Base-by-base conservation (phyloP, 164 flowering plant genomes). In the Aristolochia contorta region DNA sequence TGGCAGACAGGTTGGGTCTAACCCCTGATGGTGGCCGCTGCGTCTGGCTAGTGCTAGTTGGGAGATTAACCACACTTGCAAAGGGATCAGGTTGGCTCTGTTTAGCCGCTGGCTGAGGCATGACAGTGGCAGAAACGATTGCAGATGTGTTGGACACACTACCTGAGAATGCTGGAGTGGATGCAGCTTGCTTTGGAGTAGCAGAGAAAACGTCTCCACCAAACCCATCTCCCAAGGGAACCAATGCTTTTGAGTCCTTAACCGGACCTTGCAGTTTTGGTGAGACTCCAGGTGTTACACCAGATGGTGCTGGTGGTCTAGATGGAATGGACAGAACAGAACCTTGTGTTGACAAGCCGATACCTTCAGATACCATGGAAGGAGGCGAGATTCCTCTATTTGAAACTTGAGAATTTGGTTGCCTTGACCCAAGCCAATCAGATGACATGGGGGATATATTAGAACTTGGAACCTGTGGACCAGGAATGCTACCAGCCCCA, bases 191-290 rank as follows among this genome's bases (percentile, higher is more conserved):
- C 61, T 79, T 84, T 22, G 76, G 72, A 22, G 59, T 67, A 24
- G 79, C 86, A 52, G 93, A 83, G 65, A 89, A 87, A 37, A 77
- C 66, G 67, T 84, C 92, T 57, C 77, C 80, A 47, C 89, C 93
- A 75, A 84, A 71, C 7, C 92, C 95, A 79, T 87, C 86, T 65
- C 89, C 96, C 69, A 91, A 72, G 60, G 57, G 74, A 43, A 64
- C 62, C 43, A 56, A 41, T 61, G 78, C 64, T 72, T 75, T 85
- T 22, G 85, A 70, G 70, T 82, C 84, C 68, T 77, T 79, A 63
- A 62, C 57, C 47, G 65, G 25, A 64, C 75, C 55, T 68, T 59
- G 77, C 30, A 80, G 72, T 53, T 63, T 78, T 50, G 74, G n/a
- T 49, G 78, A 41, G 61, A 63, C 61, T n/a, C 79, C 67, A 18